Base-by-base conservation (phyloP, 441 rosid genomes). In the Populus hybrid region DNA sequence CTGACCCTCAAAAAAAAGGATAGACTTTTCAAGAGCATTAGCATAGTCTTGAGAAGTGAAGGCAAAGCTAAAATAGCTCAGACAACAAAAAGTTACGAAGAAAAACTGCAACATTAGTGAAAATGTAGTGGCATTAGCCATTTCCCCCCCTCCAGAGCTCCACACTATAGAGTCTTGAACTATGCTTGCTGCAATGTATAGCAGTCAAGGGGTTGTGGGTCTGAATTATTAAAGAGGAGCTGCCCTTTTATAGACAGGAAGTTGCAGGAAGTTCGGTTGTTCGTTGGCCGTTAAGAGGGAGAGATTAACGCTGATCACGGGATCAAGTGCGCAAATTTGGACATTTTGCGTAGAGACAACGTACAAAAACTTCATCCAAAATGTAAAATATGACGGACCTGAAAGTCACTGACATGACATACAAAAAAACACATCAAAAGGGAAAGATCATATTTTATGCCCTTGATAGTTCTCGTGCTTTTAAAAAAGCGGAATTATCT, bases 1-100 rank as follows among this genome's bases (percentile, higher is more conserved):
- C 67, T 95, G 99, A 70, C 99, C 99, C 81, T 95, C 97, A 79
- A 93, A 95, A 85, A 95, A 95, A 42, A 93, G 91, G 80, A 95
- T 90, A 3, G 97, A 88, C 82, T 90, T 95, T 34, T 94, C 86
- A 72, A 95, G 87, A 66, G 99, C 99, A 74, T 89, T 92, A 9
- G 70, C 71, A 82, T 93, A 95, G 79, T 93, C 94, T 67, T 86
- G 94, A 71, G 88, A 36, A 69, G 90, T 88, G 79, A 89, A 89
- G 10, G 89, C 92, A 50, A 82, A 70, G 74, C 83, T 82, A 64
- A 74, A 75, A 24, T 82, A 53, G 72, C 75, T 12, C 61, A 79
- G 76, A 10, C 78, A 86, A 38, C 76, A 74, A 61, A 86, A 72
- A 76, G 72, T 68, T 9, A 84, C 5, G 42, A 80, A 11, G 30